Conservation (phyloP, 768 basidiomycete species). For the Phlebiopsis gigantea region DNA sequence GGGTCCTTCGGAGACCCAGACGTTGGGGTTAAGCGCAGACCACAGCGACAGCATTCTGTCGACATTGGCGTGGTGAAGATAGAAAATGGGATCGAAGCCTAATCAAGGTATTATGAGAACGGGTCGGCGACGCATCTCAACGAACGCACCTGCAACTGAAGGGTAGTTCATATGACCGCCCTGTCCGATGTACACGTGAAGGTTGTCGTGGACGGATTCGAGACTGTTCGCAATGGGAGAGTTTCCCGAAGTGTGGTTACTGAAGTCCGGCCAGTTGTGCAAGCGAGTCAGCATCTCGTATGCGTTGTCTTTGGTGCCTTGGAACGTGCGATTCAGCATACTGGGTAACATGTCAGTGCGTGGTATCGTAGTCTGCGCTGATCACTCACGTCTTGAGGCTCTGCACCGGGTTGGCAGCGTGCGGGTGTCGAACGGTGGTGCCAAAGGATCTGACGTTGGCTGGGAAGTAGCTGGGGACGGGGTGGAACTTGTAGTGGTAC, state of each 20-base stretch:
- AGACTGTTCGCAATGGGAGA: slow-evolving; percentile 35
- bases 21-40: background rate
- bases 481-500: slow-evolving; percentile 31
- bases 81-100: slow-evolving; percentile 43
- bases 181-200: slow-evolving; percentile 34
- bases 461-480: slow-evolving; percentile 3
- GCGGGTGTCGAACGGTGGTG: background rate
- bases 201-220: slow-evolving; percentile 43
- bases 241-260: slow-evolving; percentile 30
- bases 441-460: background rate
- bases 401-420: background rate
- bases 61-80: background rate
- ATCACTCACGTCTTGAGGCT: background rate
- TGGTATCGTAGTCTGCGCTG: background rate
- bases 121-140: background rate
- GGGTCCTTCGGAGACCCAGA: background rate
- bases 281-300: background rate
- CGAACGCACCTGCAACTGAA: slow-evolving; percentile 31
- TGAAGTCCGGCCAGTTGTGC: slow-evolving; percentile 39
- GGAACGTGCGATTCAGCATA: background rate
- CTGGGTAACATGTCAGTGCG: background rate
- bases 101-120: background rate
- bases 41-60: background rate
- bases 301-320: background rate
- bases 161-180: slow-evolving; percentile 38